phyloP scores from a whole-genome alignment of 2,329 filamentous ascomycete species.

The Xylaria sp. region DNA sequence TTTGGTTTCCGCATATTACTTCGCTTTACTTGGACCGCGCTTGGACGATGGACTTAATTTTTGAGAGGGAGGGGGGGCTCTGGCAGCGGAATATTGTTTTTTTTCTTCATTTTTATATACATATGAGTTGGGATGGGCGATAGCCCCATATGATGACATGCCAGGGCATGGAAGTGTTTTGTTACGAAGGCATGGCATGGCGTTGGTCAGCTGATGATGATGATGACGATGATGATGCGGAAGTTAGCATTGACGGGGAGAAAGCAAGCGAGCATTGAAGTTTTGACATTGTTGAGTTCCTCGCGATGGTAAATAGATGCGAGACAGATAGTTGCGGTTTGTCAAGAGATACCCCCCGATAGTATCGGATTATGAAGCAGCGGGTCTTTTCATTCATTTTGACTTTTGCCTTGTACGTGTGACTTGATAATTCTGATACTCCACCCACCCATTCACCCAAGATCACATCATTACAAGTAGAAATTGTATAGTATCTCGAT shows the following conservation, averaged over 20 bases:
- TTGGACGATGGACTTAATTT: conserved; percentile 29
- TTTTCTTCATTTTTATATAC: too few relatives aligned
- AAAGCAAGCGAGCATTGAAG: conserved; percentile 21
- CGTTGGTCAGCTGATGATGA: conserved; percentile 18
- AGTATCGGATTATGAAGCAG: conserved; percentile 17
- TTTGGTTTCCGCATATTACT: background rate
- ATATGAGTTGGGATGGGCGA: background rate
- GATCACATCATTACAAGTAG: background rate
- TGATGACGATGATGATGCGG: conserved; percentile 22
- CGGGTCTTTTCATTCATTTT: background rate
- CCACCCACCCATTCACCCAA: background rate
- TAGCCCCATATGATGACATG: background rate
- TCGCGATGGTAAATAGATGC: conserved; percentile 5
- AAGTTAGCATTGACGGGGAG: conserved; percentile 9
- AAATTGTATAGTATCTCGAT: background rate
- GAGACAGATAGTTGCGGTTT: conserved; percentile 18
- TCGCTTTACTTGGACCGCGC: conserved; percentile 23
- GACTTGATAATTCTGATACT: background rate
- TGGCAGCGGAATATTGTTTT: conserved; percentile 26
- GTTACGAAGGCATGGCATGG: conserved; percentile 30
- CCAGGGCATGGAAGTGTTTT: conserved; percentile 14
- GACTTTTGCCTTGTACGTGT: background rate
- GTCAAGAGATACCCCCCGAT: conserved; percentile 27
- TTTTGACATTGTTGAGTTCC: conserved; percentile 17
- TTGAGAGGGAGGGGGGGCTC: conserved; percentile 17